Evolutionary conservation across 2,329 filamentous ascomycete genomes (phyloP).

Genomic region (Colletotrichum limetticola): DNA sequence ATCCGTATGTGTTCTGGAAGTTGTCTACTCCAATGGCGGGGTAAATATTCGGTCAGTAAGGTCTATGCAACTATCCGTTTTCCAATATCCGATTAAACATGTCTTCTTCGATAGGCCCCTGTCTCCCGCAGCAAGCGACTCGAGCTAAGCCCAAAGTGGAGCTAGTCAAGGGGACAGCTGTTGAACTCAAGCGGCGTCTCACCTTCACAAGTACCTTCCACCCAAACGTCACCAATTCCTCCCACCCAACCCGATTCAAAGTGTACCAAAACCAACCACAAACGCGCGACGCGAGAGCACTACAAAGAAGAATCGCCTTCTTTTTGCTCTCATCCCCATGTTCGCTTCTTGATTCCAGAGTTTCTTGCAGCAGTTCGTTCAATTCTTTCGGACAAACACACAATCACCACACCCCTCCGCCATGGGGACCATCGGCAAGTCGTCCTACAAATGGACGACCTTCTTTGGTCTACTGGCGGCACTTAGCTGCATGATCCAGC

Average conservation of each 20-base stretch:
- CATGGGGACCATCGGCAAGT: slow-evolving; percentile 63
- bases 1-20: background rate
- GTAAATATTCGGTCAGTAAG: background rate
- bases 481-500: slow-evolving; percentile 69
- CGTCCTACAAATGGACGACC: slow-evolving; percentile 73
- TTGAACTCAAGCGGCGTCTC: slow-evolving; percentile 32
- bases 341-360: background rate
- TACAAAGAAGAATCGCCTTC: slow-evolving; percentile 23
- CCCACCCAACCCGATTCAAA: background rate
- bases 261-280: background rate
- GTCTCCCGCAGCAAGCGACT: slow-evolving; percentile 8
- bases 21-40: slow-evolving; percentile 10
- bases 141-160: slow-evolving; percentile 35
- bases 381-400: slow-evolving; percentile 1
- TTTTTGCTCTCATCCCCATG: slow-evolving; percentile 10
- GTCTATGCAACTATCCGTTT: background rate
- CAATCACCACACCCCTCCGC: slow-evolving; percentile 37
- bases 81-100: slow-evolving; percentile 2
- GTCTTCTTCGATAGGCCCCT: slow-evolving; percentile 10
- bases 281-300: slow-evolving; percentile 21
- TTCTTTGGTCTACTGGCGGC: slow-evolving; percentile 69
- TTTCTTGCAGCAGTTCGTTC: background rate
- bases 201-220: slow-evolving; percentile 10
- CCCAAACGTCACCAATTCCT: slow-evolving; percentile 16
- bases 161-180: slow-evolving; percentile 42